phyloP scores from a whole-genome alignment of 345 rosid genomes.

The Eucalyptus camaldulensis region DNA sequence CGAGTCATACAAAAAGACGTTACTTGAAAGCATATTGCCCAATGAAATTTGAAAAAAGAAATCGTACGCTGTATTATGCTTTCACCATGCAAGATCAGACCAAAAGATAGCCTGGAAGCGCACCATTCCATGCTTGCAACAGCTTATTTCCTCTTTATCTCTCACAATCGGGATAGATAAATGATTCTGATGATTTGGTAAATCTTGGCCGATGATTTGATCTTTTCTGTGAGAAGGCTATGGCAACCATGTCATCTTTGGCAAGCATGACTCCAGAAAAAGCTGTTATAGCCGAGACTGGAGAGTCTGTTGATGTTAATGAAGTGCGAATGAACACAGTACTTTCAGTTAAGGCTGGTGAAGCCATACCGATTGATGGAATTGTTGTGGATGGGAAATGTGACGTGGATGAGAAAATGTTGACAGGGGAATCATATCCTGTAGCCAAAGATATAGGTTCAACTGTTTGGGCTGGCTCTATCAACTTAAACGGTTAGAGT shows the following conservation, averaged over 20 bases:
- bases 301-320: conserved; percentile 58
- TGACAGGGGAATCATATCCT: conserved; percentile 78
- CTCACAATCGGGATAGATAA: neutral
- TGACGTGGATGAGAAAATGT: conserved; percentile 74
- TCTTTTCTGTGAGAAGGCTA: conserved; percentile 34
- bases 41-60: neutral
- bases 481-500: conserved; percentile 48
- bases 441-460: conserved; percentile 59
- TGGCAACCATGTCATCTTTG: conserved; percentile 58
- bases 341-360: conserved; percentile 73
- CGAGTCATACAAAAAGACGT: neutral
- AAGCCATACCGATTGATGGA: conserved; percentile 80
- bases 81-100: neutral
- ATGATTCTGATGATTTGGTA: neutral
- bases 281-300: conserved; percentile 65
- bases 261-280: conserved; percentile 69
- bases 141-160: neutral
- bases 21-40: neutral
- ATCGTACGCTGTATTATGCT: neutral
- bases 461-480: conserved; percentile 79
- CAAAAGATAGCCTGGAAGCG: neutral
- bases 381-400: conserved; percentile 66
- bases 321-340: conserved; percentile 50
- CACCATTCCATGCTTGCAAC: neutral
- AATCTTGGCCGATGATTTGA: neutral